Percentiles rank a stretch among this genome's conserved stretches.
phyloP scores from a whole-genome alignment of 139 green algal species.

The Mychonastes homosphaera region DNA sequence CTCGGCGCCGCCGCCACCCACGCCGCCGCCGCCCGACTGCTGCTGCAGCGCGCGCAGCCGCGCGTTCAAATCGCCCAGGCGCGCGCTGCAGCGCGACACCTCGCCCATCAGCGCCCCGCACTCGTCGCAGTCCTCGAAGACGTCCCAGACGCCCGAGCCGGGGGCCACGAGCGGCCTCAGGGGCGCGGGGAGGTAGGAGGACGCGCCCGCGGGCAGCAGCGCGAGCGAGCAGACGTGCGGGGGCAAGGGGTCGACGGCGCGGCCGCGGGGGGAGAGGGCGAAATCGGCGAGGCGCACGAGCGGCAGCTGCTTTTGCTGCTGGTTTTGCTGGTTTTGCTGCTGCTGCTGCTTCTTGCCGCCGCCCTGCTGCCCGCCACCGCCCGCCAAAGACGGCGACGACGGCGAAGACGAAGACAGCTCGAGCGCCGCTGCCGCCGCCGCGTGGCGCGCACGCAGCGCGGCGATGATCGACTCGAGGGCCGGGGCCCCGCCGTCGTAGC shows the following conservation, averaged over 20 bases:
- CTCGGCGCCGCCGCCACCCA: too few species aligned
- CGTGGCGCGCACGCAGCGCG: neutral
- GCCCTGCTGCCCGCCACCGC: too few species aligned
- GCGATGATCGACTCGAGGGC: constrained; percentile 11
- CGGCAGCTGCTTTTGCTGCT: constrained; percentile 1
- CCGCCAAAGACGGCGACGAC: too few species aligned
- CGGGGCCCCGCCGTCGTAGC: constrained; percentile 24
- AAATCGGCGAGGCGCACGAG: neutral
- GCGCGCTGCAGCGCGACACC: too few species aligned
- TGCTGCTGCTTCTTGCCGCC: neutral
- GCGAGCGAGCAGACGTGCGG: constrained; percentile 32
- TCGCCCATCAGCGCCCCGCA: constrained; percentile 28
- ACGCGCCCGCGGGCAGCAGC: constrained; percentile 34
- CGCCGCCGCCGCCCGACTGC: too few species aligned
- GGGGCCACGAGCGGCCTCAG: constrained; percentile 50
- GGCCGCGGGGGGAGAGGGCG: neutral
- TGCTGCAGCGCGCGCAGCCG: too few species aligned
- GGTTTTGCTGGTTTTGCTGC: constrained; percentile 2
- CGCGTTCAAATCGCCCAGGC: too few species aligned
- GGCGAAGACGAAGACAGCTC: too few species aligned
- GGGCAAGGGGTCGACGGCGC: constrained; percentile 1
- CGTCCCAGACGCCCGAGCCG: constrained; percentile 37
- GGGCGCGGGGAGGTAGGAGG: constrained; percentile 22
- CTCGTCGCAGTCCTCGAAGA: constrained; percentile 42
- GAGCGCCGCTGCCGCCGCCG: too few species aligned